These are phyloP conservation scores for Tolypocladium nubicola DNA, from an alignment of 2,329 filamentous ascomycete species.

Conservation along the genomic window DNA sequence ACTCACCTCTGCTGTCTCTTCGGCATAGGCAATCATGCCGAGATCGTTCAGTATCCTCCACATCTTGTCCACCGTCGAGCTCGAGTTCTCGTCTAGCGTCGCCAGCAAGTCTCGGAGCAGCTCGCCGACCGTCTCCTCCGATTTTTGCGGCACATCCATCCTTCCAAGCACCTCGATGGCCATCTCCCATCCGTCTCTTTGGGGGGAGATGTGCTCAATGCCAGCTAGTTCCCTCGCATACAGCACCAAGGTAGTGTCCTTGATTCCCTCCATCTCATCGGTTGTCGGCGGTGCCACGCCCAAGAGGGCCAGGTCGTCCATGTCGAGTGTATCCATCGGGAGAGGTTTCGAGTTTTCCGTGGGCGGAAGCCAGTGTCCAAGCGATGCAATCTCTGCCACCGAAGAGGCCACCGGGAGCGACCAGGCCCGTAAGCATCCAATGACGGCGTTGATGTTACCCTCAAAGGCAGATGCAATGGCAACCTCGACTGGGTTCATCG, in stretches of 20 bases:
- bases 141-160: constrained; percentile 61
- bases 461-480: constrained; percentile 75
- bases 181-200: constrained; percentile 76
- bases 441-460: constrained; percentile 65
- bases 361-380: constrained; percentile 68
- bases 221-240: constrained; percentile 63
- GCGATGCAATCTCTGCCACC: constrained; percentile 73
- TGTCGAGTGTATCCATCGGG: constrained; percentile 58
- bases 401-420: constrained; percentile 70
- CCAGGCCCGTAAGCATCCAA: constrained; percentile 67
- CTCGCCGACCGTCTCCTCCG: constrained; percentile 63
- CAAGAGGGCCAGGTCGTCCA: constrained; percentile 76
- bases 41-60: constrained; percentile 69
- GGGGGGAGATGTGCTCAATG: constrained; percentile 35
- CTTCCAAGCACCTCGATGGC: constrained; percentile 74
- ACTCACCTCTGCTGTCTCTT: constrained; percentile 72
- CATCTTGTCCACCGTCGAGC: constrained; percentile 68
- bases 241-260: constrained; percentile 66
- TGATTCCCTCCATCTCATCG: constrained; percentile 53
- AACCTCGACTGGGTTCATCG: constrained; percentile 66
- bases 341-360: constrained; percentile 30
- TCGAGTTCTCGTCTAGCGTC: constrained; percentile 52
- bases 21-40: constrained; percentile 67
- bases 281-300: constrained; percentile 51
- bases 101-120: constrained; percentile 59